Base-by-base conservation (phyloP, 108 stramenopile species). In the Nitzschia sp. region DNA sequence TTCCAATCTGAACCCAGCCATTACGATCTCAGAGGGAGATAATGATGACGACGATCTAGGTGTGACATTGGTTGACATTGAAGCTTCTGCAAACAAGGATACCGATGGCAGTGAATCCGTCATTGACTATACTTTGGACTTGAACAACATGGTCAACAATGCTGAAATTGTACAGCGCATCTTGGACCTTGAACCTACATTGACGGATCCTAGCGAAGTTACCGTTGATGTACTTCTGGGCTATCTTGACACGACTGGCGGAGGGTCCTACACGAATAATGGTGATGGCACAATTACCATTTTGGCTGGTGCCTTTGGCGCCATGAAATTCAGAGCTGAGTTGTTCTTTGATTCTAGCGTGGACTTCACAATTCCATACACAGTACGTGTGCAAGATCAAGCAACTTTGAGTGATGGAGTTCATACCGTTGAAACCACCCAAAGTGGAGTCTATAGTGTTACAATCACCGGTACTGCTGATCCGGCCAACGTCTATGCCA, bases 151-250 rank as follows among this genome's bases (percentile, higher is more conserved):
- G 62, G 29, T 63, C 0, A 26, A 44, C 21, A 43, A 63, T 46
- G 62, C 62, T 1, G 14, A 63, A 46, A 63, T 63, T 2, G 14
- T 12, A 9, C 42, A 63, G 46, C 62, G 62, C 62, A 41, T 63
- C 10, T 2, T 46, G 19, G 43, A 63, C 24, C 44, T 63, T 10
- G 22, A 48, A 46, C 42, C 42, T 19, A 44, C 15, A 9, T 26
- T 63, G 2, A 3, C 19, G 17, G 44, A 63, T 17, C 46, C 22
- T 20, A 55, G 24, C 21, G 12, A 22, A 15, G 12, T 55, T 12
- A 55, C 25, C 21, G 17, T 25, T 3, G 3, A 3, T 55, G 21
- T 14, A 5, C 25, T 55, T 17, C 14, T 48, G 46, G 6, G 5
- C n/a, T 48, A 17, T 17, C 17, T 48, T 6, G 46, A 48, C 2